These are phyloP conservation scores for Mrakia gelida DNA, from an alignment of 768 basidiomycete genomes.

Conservation along the genomic window DNA sequence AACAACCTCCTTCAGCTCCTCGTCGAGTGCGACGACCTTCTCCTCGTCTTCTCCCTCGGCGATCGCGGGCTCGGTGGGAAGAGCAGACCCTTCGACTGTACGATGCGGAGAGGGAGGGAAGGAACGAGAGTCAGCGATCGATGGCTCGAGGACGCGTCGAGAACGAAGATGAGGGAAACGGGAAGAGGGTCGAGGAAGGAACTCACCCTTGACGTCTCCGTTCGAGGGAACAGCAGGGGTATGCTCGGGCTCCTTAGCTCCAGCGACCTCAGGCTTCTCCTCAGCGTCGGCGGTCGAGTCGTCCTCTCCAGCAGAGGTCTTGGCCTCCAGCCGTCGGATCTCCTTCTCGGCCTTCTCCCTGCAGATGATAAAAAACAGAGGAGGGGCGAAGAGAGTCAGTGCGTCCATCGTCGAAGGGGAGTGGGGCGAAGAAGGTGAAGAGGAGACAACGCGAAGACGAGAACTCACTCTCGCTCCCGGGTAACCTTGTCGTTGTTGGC, in stretches of 20 bases:
- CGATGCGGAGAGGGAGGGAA: not conserved
- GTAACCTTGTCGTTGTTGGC: slow-evolving; percentile 69
- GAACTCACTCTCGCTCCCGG: slow-evolving; percentile 36
- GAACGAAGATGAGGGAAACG: not conserved
- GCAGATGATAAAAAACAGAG: not conserved
- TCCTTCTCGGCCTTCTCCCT: slow-evolving; percentile 30
- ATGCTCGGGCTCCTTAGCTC: slow-evolving; percentile 14
- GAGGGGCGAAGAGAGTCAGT: not conserved
- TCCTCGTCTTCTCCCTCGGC: slow-evolving; percentile 8
- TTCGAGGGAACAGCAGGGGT: slow-evolving; percentile 17
- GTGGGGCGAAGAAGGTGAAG: not conserved
- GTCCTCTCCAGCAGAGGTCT: slow-evolving; percentile 7
- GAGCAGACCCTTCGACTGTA: not conserved
- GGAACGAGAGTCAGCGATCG: not conserved
- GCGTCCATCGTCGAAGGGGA: not conserved
- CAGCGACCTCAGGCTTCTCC: slow-evolving; percentile 9
- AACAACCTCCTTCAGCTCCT: slow-evolving; percentile 28
- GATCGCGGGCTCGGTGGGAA: slow-evolving; percentile 24
- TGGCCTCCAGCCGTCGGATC: slow-evolving; percentile 30
- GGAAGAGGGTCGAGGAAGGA: too few species aligned
- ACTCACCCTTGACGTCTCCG: not conserved
- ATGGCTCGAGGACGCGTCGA: not conserved
- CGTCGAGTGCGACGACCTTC: slow-evolving; percentile 24
- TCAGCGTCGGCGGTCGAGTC: slow-evolving; percentile 21
- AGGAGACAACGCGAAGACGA: too few species aligned